Conservation (phyloP, 2,329 filamentous ascomycete genomes). For the Colletotrichum orchidophilum region DNA sequence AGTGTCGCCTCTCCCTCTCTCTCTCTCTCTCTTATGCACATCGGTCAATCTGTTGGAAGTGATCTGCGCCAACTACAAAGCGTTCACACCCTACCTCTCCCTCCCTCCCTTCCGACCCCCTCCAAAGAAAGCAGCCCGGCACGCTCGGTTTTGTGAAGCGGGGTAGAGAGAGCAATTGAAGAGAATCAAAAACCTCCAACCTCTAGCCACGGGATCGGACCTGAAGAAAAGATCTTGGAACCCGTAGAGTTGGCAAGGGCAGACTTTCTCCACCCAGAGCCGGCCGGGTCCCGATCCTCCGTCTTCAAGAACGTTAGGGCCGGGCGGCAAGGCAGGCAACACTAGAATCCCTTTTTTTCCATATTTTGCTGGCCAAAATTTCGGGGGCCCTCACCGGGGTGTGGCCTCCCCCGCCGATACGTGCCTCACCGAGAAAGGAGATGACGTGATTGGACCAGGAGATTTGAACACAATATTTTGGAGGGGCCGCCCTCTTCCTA, state of each 20-base stretch:
- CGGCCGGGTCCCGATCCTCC: neutral
- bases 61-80: neutral
- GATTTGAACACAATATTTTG: conserved; percentile 29
- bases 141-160: neutral
- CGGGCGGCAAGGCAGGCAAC: neutral
- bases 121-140: neutral
- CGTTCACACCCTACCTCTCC: neutral
- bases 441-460: conserved; percentile 30
- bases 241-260: neutral
- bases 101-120: no score
- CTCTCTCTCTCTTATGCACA: neutral
- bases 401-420: no score
- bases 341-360: no score
- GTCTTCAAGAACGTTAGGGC: neutral
- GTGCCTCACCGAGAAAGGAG: conserved; percentile 14
- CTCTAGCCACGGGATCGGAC: no score
- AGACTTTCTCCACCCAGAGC: neutral
- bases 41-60: neutral
- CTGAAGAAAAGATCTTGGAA: neutral
- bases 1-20: no score
- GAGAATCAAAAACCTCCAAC: neutral
- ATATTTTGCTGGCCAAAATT: neutral
- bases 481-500: no score
- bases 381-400: neutral
- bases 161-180: neutral